Evolutionary conservation across 352 stramenopile genomes (phyloP).

Genomic region (Pythium diclinum): DNA sequence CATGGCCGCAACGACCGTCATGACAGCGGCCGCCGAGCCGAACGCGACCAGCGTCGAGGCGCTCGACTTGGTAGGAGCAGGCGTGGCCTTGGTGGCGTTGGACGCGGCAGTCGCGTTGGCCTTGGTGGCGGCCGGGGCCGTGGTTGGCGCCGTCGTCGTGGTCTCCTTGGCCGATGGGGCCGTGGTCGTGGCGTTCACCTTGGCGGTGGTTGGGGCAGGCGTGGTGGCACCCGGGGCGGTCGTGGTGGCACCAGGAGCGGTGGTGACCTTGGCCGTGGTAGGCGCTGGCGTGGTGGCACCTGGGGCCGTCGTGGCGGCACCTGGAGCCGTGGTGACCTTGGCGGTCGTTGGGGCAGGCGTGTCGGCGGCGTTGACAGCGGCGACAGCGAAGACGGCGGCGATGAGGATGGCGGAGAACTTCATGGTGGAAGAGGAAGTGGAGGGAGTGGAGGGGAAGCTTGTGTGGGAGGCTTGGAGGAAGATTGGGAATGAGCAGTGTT

Average conservation of each 20-base stretch:
- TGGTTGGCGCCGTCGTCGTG: not conserved
- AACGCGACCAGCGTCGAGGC: not conserved
- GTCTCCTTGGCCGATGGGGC: too few species aligned
- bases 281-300: not conserved
- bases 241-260: not conserved
- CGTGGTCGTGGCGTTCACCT: not conserved
- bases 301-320: not conserved
- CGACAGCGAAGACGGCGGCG: too few species aligned
- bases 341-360: not conserved
- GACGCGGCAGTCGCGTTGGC: not conserved
- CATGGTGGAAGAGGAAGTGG: too few species aligned
- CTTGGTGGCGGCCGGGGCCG: not conserved
- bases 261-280: not conserved
- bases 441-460: too few species aligned
- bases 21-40: not conserved
- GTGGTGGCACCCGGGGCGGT: not conserved
- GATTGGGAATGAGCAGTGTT: too few species aligned
- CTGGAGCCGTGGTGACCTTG: not conserved
- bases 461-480: too few species aligned
- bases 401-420: too few species aligned
- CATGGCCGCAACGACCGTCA: not conserved
- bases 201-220: not conserved
- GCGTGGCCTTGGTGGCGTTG: not conserved
- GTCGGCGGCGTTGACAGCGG: not conserved
- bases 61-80: not conserved